Base-by-base conservation (phyloP, 495 filamentous ascomycete genomes). In the Lentithecium fluviatile region DNA sequence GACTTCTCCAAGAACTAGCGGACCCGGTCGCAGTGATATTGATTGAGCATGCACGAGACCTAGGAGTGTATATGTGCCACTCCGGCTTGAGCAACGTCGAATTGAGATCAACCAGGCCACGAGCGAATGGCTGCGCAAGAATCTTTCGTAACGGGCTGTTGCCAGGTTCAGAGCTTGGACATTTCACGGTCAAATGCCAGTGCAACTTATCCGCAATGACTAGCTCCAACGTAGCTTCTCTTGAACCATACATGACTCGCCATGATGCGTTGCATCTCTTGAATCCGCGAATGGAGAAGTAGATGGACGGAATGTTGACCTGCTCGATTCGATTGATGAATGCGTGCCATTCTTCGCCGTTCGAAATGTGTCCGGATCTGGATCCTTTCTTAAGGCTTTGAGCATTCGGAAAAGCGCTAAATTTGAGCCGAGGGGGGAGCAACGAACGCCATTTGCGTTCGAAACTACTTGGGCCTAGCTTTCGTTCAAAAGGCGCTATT, bases 151-250 rank as follows among this genome's bases (percentile, higher is more conserved):
- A 64, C 7, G 66, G 55, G 62, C 74, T 77, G n/a, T 74, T 69
- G 0, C 67, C 69, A 1, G 79, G 72, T 23, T 78, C 71, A 6
- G 53, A 47, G 23, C 59, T 37, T 0, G 69, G 66, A 20, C 79
- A 68, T 45, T 79, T 81, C 13, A 79, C 80, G 61, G 74, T 87
- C 2, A 87, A 58, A 0, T 72, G 67, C 85, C 85, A 88, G 47
- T 83, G 68, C 2, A 78, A 58, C 1, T 58, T 42, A 15, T 64
- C 38, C 24, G 70, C 66, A 21, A 89, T 74, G 0, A 78, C 53
- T 24, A 88, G 70, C 25, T 83, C 74, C 37, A 88, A 67, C 50
- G 66, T 74, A 3, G 79, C 76, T 48, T 66, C 23, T 1, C 69
- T 59, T 5, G 83, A 79, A 21, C 80, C 74, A 51, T 84, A 88